phyloP scores from a whole-genome alignment of 139 green algal genomes.

The Chlamydomonas schloesseri region DNA sequence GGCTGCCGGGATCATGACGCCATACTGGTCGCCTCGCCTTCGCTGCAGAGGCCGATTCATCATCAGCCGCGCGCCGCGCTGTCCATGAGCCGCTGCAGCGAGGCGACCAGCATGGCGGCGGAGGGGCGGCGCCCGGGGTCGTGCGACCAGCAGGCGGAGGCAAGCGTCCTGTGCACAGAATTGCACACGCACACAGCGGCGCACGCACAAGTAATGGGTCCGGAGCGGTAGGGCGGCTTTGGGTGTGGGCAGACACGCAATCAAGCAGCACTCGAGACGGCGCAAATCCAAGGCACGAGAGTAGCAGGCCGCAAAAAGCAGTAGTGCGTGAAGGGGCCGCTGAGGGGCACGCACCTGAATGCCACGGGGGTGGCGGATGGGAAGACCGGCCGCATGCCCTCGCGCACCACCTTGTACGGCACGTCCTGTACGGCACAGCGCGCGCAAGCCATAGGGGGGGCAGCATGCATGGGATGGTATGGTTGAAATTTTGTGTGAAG shows the following conservation, averaged over 20 bases:
- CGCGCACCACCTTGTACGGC: conserved; percentile 26
- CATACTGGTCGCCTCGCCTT: too few species aligned
- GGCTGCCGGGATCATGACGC: too few species aligned
- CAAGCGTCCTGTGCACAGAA: background rate
- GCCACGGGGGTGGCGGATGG: background rate
- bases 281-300: too few species aligned
- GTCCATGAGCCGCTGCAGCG: conserved; percentile 37
- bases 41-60: too few species aligned
- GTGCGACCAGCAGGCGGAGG: conserved; percentile 14
- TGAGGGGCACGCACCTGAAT: background rate
- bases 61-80: background rate
- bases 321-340: too few species aligned
- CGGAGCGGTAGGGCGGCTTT: too few species aligned
- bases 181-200: too few species aligned
- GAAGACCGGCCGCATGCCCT: conserved; percentile 23
- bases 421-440: conserved; percentile 23
- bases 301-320: too few species aligned
- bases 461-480: background rate
- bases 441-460: background rate
- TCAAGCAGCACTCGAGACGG: too few species aligned
- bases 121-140: background rate
- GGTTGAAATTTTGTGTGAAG: background rate
- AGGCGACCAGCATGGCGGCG: background rate
- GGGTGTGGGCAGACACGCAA: background rate
- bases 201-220: too few species aligned